Evolutionary conservation across 805 yeast species (phyloP).

Genomic region (Sugiyamaella lignohabitans): DNA sequence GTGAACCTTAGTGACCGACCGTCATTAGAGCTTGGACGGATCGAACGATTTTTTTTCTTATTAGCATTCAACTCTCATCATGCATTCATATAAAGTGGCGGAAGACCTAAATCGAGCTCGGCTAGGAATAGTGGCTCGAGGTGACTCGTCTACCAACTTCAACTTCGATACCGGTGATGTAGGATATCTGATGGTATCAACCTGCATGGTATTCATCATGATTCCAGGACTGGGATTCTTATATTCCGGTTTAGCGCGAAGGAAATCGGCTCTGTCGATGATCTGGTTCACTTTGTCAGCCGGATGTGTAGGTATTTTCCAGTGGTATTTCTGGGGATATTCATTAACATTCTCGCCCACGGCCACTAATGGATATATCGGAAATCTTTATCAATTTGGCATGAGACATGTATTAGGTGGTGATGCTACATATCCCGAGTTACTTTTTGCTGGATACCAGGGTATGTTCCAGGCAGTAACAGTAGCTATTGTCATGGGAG

Average conservation of each 20-base stretch:
- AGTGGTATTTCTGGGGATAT: slow-evolving; percentile 99
- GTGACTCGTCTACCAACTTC: background rate
- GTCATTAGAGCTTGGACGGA: too few species aligned
- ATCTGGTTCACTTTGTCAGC: slow-evolving; percentile 75
- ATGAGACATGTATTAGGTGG: slow-evolving; percentile 60
- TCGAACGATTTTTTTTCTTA: too few species aligned
- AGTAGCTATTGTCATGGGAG: slow-evolving; percentile 84
- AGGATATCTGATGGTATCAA: slow-evolving; percentile 32
- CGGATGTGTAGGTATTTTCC: slow-evolving; percentile 67
- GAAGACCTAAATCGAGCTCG: slow-evolving; percentile 6
- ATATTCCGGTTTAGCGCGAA: slow-evolving; percentile 83
- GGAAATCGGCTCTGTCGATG: slow-evolving; percentile 84
- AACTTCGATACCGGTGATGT: slow-evolving; percentile 36
- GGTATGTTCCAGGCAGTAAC: slow-evolving; percentile 92
- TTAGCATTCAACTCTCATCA: background rate
- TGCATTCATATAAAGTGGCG: slow-evolving; percentile 16
- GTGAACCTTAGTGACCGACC: too few species aligned
- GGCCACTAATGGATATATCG: slow-evolving; percentile 80
- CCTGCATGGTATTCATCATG: slow-evolving; percentile 73
- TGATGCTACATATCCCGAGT: slow-evolving; percentile 59
- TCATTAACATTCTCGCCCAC: slow-evolving; percentile 79
- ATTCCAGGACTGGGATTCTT: slow-evolving; percentile 90
- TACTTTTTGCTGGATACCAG: slow-evolving; percentile 80
- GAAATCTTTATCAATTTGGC: slow-evolving; percentile 78
- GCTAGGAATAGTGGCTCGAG: background rate